phyloP scores from a whole-genome alignment of 169 alveolate species.

The Plasmodium billcollinsi region DNA sequence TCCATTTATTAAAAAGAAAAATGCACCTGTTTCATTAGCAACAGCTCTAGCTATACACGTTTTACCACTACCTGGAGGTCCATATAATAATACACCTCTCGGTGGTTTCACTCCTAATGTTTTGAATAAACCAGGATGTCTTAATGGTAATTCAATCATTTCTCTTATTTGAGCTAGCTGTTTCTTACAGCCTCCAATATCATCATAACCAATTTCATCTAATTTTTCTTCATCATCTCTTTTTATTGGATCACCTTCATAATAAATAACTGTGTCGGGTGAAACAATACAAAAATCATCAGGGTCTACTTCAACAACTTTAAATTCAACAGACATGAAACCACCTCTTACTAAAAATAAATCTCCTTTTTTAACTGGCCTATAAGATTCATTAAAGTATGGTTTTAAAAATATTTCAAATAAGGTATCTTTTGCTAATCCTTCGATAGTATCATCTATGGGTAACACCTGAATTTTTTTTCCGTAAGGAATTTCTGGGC shows the following conservation, averaged over 20 bases:
- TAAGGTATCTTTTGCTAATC: conserved; percentile 97
- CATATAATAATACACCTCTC: conserved; percentile 99
- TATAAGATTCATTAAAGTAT: conserved; percentile 98
- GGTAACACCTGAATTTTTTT: conserved; percentile 99
- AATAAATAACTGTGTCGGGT: conserved; percentile 97
- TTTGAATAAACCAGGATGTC: conserved; percentile 99
- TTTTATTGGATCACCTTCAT: conserved; percentile 99
- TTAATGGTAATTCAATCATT: conserved; percentile 98
- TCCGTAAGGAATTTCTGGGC: conserved; percentile 99
- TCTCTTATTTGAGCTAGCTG: conserved; percentile 99
- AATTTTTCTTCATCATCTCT: conserved; percentile 99
- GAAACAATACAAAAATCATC: conserved; percentile 99
- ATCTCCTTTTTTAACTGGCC: conserved; percentile 99
- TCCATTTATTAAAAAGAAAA: conserved; percentile 96
- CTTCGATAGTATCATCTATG: conserved; percentile 99
- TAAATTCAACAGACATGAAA: conserved; percentile 99
- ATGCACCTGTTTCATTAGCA: conserved; percentile 99
- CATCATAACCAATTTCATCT: conserved; percentile 99
- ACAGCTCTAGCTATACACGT: conserved; percentile 99
- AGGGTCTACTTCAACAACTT: conserved; percentile 99
- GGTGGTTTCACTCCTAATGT: conserved; percentile 99
- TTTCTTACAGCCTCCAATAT: conserved; percentile 99
- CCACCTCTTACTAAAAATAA: conserved; percentile 99
- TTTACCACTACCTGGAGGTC: conserved; percentile 99
- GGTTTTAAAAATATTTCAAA: conserved; percentile 99